These are phyloP conservation scores for Neopestalotiopsis sp. DNA, from an alignment of 2,329 filamentous ascomycete species.

Conservation along the genomic window DNA sequence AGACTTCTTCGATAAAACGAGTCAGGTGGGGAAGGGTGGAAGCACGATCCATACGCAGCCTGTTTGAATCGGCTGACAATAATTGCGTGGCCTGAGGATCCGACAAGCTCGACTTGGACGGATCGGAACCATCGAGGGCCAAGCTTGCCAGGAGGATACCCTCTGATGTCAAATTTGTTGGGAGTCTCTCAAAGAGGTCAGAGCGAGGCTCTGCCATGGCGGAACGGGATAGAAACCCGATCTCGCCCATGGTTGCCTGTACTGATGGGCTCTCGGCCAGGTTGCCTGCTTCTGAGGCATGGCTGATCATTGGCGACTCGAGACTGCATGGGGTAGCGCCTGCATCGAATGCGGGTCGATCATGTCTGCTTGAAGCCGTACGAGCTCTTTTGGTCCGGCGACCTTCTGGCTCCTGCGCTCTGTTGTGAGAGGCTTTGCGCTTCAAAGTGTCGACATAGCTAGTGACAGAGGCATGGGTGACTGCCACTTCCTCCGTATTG, in stretches of 20 bases:
- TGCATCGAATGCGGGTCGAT: background rate
- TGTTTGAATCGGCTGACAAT: background rate
- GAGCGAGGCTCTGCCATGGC: conserved; percentile 38
- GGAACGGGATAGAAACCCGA: conserved; percentile 36
- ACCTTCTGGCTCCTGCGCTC: background rate
- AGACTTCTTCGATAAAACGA: background rate
- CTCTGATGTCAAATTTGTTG: conserved; percentile 29
- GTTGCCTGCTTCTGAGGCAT: conserved; percentile 9
- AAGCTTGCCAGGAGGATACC: conserved; percentile 19
- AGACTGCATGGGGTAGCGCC: conserved; percentile 6
- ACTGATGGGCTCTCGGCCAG: conserved; percentile 28
- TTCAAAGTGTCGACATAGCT: conserved; percentile 7
- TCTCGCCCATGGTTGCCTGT: conserved; percentile 36
- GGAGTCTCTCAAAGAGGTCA: conserved; percentile 23
- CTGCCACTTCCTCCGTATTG: background rate
- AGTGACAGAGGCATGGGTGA: conserved; percentile 12
- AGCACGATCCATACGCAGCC: background rate
- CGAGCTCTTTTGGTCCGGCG: background rate
- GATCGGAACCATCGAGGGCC: conserved; percentile 21
- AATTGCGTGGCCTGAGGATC: background rate
- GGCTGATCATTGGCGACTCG: background rate
- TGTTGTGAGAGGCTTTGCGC: background rate
- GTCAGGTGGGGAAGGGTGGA: background rate
- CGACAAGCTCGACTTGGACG: background rate
- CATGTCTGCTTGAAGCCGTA: background rate